Evolutionary conservation across 1,284 basidiomycete species (phyloP), one percentile per base, ranked within the genome.

Genomic region (Tremellales sp.): DNA sequence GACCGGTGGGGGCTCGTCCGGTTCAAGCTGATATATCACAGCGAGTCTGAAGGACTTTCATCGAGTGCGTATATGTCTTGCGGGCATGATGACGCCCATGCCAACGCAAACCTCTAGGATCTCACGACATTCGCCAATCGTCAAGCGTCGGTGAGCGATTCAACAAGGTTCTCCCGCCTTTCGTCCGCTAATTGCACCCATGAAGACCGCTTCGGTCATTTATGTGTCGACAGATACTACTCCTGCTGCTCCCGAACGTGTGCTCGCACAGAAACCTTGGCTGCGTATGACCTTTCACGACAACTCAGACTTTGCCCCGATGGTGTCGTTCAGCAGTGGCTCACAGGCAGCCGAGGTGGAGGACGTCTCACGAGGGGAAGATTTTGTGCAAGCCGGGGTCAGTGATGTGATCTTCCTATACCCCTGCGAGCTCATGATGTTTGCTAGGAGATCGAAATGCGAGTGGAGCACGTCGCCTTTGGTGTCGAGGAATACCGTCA

Each of bases 201-300:
- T 24, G 34, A 27, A 40, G 9, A 2, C 40, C 9, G 5, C 31
- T 7, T 45, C 62, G 4, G 58, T 70, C 38, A 63, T 72, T 46
- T 74, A 74, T 53, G 61, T 72, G 5, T 72, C 72, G 2, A 69
- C 66, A 2, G 73, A 74, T 47, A 58, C 63, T 3, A 58, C 65
- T 18, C 54, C 65, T 12, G 39, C 47, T 33, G 53, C 55, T 10
- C 55, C 61, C 19, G 37, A 54, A n/a, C 41, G 54, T 1, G 54
- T 68, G 5, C 48, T 66, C 3, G 51, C 64, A 7, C 51, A 60
- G 18, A 66, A 70, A 54, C 66, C 72, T 10, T 74, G 70, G 66
- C 52, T 69, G 26, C 60, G 67, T 13, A 63, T 73, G 66, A 65
- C 61, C 9, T 72, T 72, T 48, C 57, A 66, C 38, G 73, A 74